These are phyloP conservation scores for Cystobasidium sp. DNA, from an alignment of 1,284 basidiomycete genomes.

Conservation along the genomic window DNA sequence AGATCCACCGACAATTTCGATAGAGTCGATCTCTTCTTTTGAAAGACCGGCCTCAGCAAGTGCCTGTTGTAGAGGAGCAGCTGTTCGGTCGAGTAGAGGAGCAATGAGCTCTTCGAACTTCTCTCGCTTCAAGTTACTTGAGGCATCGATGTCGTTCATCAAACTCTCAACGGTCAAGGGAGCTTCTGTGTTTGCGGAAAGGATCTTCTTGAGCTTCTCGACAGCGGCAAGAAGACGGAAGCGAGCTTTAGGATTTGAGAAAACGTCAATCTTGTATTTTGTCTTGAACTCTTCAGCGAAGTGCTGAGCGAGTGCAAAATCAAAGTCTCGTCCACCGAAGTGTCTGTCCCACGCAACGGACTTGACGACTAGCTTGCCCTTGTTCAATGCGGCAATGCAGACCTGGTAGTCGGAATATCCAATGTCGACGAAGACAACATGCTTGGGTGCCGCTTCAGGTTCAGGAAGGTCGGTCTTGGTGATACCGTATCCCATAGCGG, in stretches of 20 bases:
- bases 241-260: constrained; percentile 82
- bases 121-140: constrained; percentile 66
- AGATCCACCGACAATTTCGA: constrained; percentile 72
- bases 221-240: constrained; percentile 85
- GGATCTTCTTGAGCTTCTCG: constrained; percentile 73
- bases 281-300: constrained; percentile 86
- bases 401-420: constrained; percentile 87
- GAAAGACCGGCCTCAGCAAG: constrained; percentile 66
- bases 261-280: constrained; percentile 94
- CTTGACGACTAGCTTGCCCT: constrained; percentile 85
- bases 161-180: constrained; percentile 89
- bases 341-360: constrained; percentile 84
- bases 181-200: constrained; percentile 81
- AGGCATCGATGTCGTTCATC: constrained; percentile 83
- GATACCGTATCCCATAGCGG: constrained; percentile 93
- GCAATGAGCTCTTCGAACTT: constrained; percentile 66
- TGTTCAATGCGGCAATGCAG: constrained; percentile 84
- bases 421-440: constrained; percentile 89
- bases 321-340: constrained; percentile 91
- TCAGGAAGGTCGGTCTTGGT: constrained; percentile 89
- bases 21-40: constrained; percentile 66
- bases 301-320: constrained; percentile 81
- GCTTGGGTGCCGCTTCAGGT: constrained; percentile 73
- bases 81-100: constrained; percentile 64
- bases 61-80: constrained; percentile 64